Percentiles rank a stretch among this genome's conserved stretches.
Conservation (phyloP, 106 monocot species). For the Acorus calamus region DNA sequence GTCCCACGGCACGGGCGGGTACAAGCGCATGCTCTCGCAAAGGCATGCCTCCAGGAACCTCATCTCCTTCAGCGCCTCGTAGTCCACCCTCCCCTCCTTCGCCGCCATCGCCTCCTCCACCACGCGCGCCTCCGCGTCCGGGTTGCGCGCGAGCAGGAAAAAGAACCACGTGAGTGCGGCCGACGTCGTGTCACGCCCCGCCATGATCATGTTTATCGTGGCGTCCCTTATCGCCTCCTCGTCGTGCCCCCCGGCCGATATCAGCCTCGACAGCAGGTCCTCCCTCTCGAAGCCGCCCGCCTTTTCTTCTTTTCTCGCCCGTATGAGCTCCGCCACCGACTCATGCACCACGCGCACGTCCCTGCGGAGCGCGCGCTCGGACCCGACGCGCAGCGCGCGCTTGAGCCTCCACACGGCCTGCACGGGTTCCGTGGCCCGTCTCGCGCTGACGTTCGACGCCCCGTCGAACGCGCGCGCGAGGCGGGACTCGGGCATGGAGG, state of each 20-base stretch:
- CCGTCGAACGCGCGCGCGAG: constrained; percentile 32
- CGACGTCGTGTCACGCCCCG: constrained; percentile 59
- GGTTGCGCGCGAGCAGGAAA: constrained; percentile 33
- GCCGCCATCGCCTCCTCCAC: constrained; percentile 8
- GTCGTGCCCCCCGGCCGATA: constrained; percentile 1
- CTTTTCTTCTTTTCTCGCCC: constrained; percentile 8
- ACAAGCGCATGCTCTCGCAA: constrained; percentile 46
- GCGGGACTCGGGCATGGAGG: not conserved
- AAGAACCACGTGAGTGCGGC: constrained; percentile 73
- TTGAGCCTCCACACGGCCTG: constrained; percentile 32
- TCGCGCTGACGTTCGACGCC: constrained; percentile 21
- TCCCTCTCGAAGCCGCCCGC: not conserved
- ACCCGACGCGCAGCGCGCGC: constrained; percentile 21
- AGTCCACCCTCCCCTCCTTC: constrained; percentile 2
- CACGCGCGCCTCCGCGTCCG: constrained; percentile 19
- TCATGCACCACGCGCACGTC: constrained; percentile 16
- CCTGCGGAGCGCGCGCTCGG: constrained; percentile 18
- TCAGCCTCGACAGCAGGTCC: constrained; percentile 43
- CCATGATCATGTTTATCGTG: constrained; percentile 70
- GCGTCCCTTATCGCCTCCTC: constrained; percentile 47
- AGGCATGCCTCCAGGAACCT: constrained; percentile 37
- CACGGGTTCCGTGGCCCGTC: constrained; percentile 12
- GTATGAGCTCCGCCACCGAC: constrained; percentile 15
- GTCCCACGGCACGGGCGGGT: constrained; percentile 12
- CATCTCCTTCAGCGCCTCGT: constrained; percentile 38